Evolutionary conservation across 1,284 basidiomycete species (phyloP).

Genomic region (Rhodotorula mucilaginosa): DNA sequence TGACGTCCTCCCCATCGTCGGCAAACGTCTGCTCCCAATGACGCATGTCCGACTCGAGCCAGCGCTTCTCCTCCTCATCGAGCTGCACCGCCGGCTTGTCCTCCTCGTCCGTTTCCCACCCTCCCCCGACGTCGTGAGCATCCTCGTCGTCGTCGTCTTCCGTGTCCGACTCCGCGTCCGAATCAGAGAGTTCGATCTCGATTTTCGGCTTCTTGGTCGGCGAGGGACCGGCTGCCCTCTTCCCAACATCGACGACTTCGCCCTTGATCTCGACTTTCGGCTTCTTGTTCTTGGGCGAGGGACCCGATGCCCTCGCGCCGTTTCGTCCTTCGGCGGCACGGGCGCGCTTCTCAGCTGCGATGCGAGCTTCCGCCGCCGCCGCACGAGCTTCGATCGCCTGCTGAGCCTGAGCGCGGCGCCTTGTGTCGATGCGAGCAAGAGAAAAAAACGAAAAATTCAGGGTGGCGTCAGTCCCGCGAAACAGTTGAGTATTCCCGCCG

Average conservation of each 20-base stretch:
- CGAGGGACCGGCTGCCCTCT: background rate
- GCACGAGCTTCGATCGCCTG: constrained; percentile 12
- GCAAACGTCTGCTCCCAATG: constrained; percentile 12
- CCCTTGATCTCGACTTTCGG: background rate
- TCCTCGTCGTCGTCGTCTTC: constrained; percentile 12
- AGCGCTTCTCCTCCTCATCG: constrained; percentile 19
- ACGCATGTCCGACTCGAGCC: constrained; percentile 24
- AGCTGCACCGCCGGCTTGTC: constrained; percentile 21
- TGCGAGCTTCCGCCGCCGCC: constrained; percentile 16
- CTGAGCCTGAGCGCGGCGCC: constrained; percentile 15
- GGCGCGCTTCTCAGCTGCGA: constrained; percentile 11
- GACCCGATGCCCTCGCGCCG: background rate
- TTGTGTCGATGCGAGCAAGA: background rate
- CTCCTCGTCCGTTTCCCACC: constrained; percentile 22
- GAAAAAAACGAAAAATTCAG: no score
- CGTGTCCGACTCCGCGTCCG: constrained; percentile 1
- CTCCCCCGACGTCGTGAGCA: background rate
- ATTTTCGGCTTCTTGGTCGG: background rate
- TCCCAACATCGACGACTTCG: constrained; percentile 7
- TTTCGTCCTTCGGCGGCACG: constrained; percentile 13
- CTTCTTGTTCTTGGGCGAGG: background rate
- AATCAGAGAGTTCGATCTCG: background rate
- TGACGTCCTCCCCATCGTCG: background rate
- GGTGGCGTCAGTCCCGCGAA: background rate
- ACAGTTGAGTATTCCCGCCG: no score